Evolutionary conservation across 163 green algal species (phyloP), one percentile per base, ranked within the genome.

Genomic region (Prototheca wickerhamii): DNA sequence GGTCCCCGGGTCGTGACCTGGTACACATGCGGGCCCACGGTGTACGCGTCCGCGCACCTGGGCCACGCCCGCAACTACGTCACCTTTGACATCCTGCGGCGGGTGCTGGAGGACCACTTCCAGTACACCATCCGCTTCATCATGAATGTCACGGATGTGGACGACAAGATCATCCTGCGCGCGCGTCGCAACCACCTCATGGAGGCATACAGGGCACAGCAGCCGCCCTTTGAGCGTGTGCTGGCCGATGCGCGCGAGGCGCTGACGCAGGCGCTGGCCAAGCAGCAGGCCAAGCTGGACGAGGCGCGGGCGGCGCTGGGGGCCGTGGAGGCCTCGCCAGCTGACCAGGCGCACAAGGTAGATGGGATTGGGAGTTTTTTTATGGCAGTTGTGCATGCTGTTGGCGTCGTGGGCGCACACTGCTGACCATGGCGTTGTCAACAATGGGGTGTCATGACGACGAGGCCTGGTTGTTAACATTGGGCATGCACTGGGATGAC

Each of bases 91-190:
- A 92, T 97, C 34, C 77, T 98, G 32, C 76, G 93, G 25, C 81
- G 92, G 4, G 83, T 98, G 0, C 78, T 98, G 64, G 88, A 97
- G 65, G 91, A 96, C 65, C 93, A 92, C 61, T 94, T 96, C 44
- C 83, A 84, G 2, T 99, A 97, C 81, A 86, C 90, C 61, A 71
- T 92, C 20, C 70, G 87, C 29, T 95, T 90, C 61, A 60, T 76
- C 15, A 97, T 98, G 93, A 99, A 99, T 73, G 87, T 99, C 25
- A 99, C 93, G 2, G 93, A 99, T 71, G 89, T 99, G 42, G 93
- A 99, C 66, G 93, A 99, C 77, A 99, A 99, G 76, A 98, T 99
- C 77, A 97, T 99, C 43, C 67, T 91, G 3, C 71, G 90, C 3
- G 93, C 93, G 12, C 76, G 91, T 4, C 71, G 86, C 10, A 95